phyloP scores from a whole-genome alignment of 768 basidiomycete species.

The Tremella mesenterica region DNA sequence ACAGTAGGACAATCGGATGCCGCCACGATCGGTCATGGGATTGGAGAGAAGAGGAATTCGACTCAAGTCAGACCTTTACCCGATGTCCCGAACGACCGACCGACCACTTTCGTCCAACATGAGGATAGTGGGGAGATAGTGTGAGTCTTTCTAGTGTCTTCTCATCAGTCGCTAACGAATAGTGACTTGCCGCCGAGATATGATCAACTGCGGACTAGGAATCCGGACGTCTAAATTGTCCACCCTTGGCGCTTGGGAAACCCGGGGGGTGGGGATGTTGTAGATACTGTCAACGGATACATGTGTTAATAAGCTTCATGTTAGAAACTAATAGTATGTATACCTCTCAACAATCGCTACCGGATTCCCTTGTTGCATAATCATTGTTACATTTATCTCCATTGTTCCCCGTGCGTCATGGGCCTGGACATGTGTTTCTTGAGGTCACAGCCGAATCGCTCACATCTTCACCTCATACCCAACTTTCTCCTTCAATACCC shows the following conservation, averaged over 20 bases:
- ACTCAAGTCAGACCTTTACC: background rate
- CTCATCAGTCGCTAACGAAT: background rate
- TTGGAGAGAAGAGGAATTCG: background rate
- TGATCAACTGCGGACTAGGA: conserved; percentile 25
- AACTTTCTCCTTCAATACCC: conserved; percentile 40
- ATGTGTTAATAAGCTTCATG: too few species aligned
- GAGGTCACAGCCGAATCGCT: background rate
- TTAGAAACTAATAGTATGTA: too few species aligned
- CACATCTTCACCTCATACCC: conserved; percentile 31
- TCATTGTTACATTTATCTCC: too few species aligned
- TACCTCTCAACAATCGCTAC: too few species aligned
- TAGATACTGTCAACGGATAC: too few species aligned
- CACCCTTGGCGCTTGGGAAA: too few species aligned
- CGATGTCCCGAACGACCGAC: conserved; percentile 2
- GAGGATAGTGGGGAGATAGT: conserved; percentile 25
- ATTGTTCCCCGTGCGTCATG: too few species aligned
- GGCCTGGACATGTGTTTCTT: too few species aligned
- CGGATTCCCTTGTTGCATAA: too few species aligned
- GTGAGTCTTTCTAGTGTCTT: conserved; percentile 14
- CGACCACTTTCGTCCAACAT: conserved; percentile 18
- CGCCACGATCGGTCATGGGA: background rate
- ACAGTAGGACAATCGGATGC: too few species aligned
- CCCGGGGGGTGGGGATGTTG: too few species aligned
- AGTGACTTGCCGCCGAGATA: conserved; percentile 31
- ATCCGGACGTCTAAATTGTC: too few species aligned